Percentiles rank a stretch among this genome's conserved stretches.
These are phyloP conservation scores for Leptographium flavum DNA, from an alignment of 2,329 filamentous ascomycete genomes.

Conservation along the genomic window DNA sequence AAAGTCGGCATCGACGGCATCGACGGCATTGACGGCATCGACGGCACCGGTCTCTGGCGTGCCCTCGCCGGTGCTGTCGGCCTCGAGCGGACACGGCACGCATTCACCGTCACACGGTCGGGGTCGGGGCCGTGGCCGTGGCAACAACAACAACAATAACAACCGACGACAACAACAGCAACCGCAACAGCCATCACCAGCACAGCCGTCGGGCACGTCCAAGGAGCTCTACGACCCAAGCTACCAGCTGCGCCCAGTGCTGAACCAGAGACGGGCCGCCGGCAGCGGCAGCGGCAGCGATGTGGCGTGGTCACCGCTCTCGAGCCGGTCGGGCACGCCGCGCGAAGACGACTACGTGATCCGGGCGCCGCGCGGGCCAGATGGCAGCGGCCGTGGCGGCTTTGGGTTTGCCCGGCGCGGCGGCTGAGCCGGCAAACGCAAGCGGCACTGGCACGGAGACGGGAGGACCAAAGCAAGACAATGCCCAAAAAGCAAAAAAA, in stretches of 20 bases:
- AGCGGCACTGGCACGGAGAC: background rate
- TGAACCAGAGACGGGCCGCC: slow-evolving; percentile 20
- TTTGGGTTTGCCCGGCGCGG: slow-evolving; percentile 62
- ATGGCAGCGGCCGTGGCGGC: slow-evolving; percentile 60
- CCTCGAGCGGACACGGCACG: background rate
- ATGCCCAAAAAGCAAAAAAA: too few relatives aligned
- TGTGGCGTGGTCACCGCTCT: slow-evolving; percentile 14
- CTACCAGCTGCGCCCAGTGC: slow-evolving; percentile 50
- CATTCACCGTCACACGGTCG: slow-evolving; percentile 14
- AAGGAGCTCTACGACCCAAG: slow-evolving; percentile 68
- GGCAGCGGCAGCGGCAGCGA: slow-evolving; percentile 7
- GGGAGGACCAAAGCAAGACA: background rate
- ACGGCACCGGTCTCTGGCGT: background rate
- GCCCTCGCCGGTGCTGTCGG: background rate
- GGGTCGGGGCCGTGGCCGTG: slow-evolving; percentile 32
- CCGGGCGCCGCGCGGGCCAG: slow-evolving; percentile 63
- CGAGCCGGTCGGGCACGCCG: slow-evolving; percentile 29
- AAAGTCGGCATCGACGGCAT: slow-evolving; percentile 3
- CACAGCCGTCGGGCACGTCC: background rate
- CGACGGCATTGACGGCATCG: background rate
- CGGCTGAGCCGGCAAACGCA: slow-evolving; percentile 16
- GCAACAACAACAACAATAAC: slow-evolving; percentile 11
- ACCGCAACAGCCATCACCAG: background rate
- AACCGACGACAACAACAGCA: slow-evolving; percentile 9
- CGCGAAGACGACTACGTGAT: slow-evolving; percentile 54